Base-by-base conservation (phyloP, 257 asterid genomes). In the Verbena officinalis region DNA sequence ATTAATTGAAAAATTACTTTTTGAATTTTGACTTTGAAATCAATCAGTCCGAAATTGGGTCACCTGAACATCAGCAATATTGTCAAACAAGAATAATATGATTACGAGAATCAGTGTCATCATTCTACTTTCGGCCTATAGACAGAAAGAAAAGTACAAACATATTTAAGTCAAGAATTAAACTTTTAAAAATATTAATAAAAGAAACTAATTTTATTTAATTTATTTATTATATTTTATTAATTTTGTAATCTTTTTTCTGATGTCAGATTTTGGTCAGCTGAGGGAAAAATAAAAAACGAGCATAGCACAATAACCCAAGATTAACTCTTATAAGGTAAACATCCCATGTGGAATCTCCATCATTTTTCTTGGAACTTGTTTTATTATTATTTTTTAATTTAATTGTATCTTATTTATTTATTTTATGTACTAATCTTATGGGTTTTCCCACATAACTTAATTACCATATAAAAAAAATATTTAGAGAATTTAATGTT, bases 291-390 rank as follows among this genome's bases (percentile, higher is more conserved):
- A 11, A 23, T 21, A 36, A n/a, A 38, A 64, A 68, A 42, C 19
- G 1, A 19, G 51, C 10, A 54, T 11, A 55, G 27, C 8, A n/a
- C 9, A 43, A 63, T 63, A 7, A 74, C 63, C 51, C 49, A 65
- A 78, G 69, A 75, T 67, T 75, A 71, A 80, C 65, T 62, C 75
- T 24, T 30, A 30, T n/a, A 27, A 70, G 78, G 80, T 75, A 36
- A 71, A 80, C 80, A 73, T 48, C 78, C 80, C 86, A 80, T 68
- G 83, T 80, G 86, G 79, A 65, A 56, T 70, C 76, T 69, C 69
- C 59, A 71, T 69, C 31, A 67, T 69, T 45, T n/a, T 53, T 61
- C 70, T 80, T 71, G 84, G 81, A 72, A 71, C 52, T 73, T 75
- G 73, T 51, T 74, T 73, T 62, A 27, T 72, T 65, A 58, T 12